These are phyloP conservation scores for Penicillium ochrochloron DNA, from an alignment of 495 filamentous ascomycete species.

Conservation along the genomic window DNA sequence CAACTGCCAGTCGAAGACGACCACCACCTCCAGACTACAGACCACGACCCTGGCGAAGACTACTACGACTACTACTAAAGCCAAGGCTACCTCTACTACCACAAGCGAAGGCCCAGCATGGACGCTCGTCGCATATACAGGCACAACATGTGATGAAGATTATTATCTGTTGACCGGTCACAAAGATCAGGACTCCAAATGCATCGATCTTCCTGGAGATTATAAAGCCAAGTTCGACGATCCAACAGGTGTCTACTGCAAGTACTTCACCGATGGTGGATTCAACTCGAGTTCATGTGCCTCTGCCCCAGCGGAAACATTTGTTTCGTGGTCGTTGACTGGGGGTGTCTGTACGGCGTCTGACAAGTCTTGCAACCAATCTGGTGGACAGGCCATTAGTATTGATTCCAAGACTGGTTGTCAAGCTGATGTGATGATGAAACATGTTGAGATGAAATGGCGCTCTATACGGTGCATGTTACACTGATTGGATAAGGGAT, in stretches of 20 bases:
- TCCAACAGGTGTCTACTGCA: constrained; percentile 3
- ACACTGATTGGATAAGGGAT: neutral
- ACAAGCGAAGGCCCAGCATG: constrained; percentile 1
- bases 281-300: constrained; percentile 6
- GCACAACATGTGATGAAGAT: constrained; percentile 6
- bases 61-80: neutral
- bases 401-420: constrained; percentile 1
- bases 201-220: constrained; percentile 8
- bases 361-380: constrained; percentile 1
- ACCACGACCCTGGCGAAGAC: neutral
- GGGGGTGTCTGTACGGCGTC: constrained; percentile 4
- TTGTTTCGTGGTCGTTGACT: constrained; percentile 5
- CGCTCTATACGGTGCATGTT: constrained; percentile 8
- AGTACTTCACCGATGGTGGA: constrained; percentile 10
- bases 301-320: neutral
- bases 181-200: constrained; percentile 4
- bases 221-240: neutral
- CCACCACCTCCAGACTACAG: neutral
- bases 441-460: constrained; percentile 2
- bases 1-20: constrained; percentile 1
- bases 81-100: neutral
- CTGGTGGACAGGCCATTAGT: neutral
- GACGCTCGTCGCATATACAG: constrained; percentile 8
- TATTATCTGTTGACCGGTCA: constrained; percentile 12
- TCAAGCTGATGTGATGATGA: neutral